Base-by-base conservation (phyloP, 345 rosid genomes). In the Gossypium raimondii region DNA sequence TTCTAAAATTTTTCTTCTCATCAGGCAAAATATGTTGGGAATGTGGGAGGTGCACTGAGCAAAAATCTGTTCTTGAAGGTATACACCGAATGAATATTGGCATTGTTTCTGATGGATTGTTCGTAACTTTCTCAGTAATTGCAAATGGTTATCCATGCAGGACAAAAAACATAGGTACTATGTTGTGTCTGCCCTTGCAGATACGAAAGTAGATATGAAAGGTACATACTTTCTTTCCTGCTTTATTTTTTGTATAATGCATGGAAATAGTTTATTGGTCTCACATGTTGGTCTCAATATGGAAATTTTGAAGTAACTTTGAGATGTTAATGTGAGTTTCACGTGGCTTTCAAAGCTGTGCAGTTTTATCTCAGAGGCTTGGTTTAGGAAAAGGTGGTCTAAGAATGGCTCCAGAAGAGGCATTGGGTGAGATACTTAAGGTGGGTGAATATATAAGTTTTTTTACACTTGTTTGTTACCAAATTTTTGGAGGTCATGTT, bases 341-440 rank as follows among this genome's bases (percentile, higher is more conserved):
- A 55, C 79, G 41, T 84, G 80, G 43, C 72, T 82, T 81, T 51
- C 73, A 57, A 76, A 82, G 75, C 64, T 66, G 71, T 76, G 81
- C 90, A 92, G 98, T 91, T 82, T 86, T 92, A 74, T 91, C 98
- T 76, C 98, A 91, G 76, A 87, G 97, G 88, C 93, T 92, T 66
- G 98, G 98, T 78, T 78, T 94, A 75, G 98, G 98, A 22, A 94
- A 94, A 82, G 97, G 92, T 73, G 98, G 97, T 64, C 45, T 91
- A 75, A 86, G 96, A 86, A 91, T 94, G 97, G 98, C 98, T 82
- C 94, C 93, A 43, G 94, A 92, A 82, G 96, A 94, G 80, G 92
- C 95, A 84, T 78, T 92, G 76, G 76, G 81, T 66, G 87, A 89
- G 80, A 87, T 91, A 72, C 92, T 94, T 78, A 87, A 94, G 97